These are phyloP conservation scores for Arthrobotrys sinensis DNA, from an alignment of 2,329 filamentous ascomycete genomes.

Conservation along the genomic window DNA sequence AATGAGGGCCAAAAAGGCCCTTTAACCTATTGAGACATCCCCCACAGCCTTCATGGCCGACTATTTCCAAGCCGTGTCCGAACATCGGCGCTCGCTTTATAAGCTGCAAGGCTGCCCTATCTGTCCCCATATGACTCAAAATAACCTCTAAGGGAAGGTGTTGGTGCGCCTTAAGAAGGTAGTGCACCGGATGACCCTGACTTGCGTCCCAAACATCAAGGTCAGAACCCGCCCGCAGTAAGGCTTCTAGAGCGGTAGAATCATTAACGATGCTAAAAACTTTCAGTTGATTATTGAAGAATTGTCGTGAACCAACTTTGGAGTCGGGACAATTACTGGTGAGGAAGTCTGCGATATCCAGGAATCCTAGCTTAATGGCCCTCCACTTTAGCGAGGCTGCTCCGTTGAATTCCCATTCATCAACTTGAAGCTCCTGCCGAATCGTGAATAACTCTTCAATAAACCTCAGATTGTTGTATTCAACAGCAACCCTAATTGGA, in stretches of 20 bases:
- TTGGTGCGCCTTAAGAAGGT: not conserved
- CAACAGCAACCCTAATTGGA: not conserved
- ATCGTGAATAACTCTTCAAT: not conserved
- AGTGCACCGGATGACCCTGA: not conserved
- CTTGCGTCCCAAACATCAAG: not conserved
- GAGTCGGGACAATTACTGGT: not conserved
- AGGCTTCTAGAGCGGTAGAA: not conserved
- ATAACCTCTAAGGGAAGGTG: not conserved
- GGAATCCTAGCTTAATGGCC: not conserved
- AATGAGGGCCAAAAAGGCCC: not conserved
- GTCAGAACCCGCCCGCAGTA: not conserved
- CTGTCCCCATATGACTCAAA: not conserved
- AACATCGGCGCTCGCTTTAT: not conserved
- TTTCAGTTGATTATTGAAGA: not conserved
- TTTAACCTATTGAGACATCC: not conserved
- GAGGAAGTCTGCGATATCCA: not conserved
- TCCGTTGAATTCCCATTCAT: not conserved
- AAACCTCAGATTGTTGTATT: not conserved
- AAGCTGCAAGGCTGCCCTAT: not conserved
- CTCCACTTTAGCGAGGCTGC: not conserved
- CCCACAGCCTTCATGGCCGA: not conserved
- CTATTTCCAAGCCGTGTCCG: not conserved
- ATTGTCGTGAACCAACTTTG: not conserved
- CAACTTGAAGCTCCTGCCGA: not conserved
- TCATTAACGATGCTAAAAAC: not conserved